Conservation (phyloP, 2,329 filamentous ascomycete genomes). For the Ascomycota sp. region DNA sequence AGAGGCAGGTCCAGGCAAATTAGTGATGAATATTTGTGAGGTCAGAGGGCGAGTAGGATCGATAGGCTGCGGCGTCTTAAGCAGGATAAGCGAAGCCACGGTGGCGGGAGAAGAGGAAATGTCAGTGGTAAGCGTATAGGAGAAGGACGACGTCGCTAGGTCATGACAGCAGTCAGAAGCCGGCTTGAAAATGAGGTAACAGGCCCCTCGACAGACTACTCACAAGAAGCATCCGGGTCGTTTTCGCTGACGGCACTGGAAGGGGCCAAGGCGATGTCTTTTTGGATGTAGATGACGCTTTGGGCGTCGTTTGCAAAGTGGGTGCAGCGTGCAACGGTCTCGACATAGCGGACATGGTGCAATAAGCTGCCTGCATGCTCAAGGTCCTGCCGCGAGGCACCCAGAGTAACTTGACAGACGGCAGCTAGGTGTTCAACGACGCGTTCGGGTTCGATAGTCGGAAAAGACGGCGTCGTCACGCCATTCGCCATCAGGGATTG, state of each 20-base stretch:
- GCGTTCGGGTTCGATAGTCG: slow-evolving; percentile 40
- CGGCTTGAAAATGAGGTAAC: not conserved
- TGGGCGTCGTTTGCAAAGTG: slow-evolving; percentile 79
- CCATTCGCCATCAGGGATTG: slow-evolving; percentile 24
- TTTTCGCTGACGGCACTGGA: slow-evolving; percentile 29
- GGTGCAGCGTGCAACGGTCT: slow-evolving; percentile 69
- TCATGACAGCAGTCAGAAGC: no score
- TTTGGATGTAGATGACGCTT: slow-evolving; percentile 74
- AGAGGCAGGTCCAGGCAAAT: slow-evolving; percentile 61
- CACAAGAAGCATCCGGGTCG: slow-evolving; percentile 22
- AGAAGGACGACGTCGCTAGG: slow-evolving; percentile 31
- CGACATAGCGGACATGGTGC: slow-evolving; percentile 44
- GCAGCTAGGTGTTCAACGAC: slow-evolving; percentile 50
- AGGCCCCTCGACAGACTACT: slow-evolving; percentile 5
- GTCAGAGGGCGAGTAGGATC: slow-evolving; percentile 62
- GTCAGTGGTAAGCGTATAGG: slow-evolving; percentile 62
- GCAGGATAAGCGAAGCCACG: slow-evolving; percentile 62
- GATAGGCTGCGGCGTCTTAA: slow-evolving; percentile 76
- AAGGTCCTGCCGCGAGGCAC: slow-evolving; percentile 56
- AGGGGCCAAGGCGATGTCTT: slow-evolving; percentile 33
- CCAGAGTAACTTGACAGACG: slow-evolving; percentile 50
- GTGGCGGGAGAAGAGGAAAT: slow-evolving; percentile 62
- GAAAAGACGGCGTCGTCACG: slow-evolving; percentile 22
- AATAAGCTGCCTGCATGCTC: slow-evolving; percentile 64
- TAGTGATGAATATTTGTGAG: slow-evolving; percentile 79